Evolutionary conservation across 2,329 filamentous ascomycete species (phyloP).

Genomic region (Xylaria sp.): DNA sequence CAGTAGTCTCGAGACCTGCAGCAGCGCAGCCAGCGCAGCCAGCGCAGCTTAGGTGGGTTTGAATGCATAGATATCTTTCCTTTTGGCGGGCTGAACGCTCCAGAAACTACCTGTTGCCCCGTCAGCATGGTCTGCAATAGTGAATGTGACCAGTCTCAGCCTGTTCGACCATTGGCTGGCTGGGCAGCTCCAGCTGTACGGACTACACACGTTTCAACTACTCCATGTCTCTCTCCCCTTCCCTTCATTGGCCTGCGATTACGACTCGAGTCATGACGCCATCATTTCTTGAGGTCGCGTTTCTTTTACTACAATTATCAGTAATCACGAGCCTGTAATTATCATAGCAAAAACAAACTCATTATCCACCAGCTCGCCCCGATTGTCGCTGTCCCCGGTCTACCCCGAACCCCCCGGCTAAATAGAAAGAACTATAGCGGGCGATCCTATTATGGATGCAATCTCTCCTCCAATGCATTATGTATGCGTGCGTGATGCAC

Average conservation of each 20-base stretch:
- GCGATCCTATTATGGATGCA: constrained; percentile 1
- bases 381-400: not conserved
- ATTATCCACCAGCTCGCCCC: not conserved
- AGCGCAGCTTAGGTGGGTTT: too few relatives aligned
- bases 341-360: not conserved
- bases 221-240: not conserved
- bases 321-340: not conserved
- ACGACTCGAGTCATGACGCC: not conserved
- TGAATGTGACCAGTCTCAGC: not conserved
- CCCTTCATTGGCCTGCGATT: not conserved
- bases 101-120: not conserved
- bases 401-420: not conserved
- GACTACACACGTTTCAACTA: too few relatives aligned
- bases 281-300: not conserved
- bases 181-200: too few relatives aligned
- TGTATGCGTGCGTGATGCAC: not conserved
- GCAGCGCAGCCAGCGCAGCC: too few relatives aligned
- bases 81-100: not conserved
- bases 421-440: not conserved
- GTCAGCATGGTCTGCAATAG: not conserved
- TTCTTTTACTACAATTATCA: not conserved
- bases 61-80: too few relatives aligned
- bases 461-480: too few relatives aligned
- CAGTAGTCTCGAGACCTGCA: too few relatives aligned
- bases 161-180: not conserved